Evolutionary conservation across 192 early-diverging fungal species (phyloP).

Genomic region (Jimgerdemannia lactiflua): DNA sequence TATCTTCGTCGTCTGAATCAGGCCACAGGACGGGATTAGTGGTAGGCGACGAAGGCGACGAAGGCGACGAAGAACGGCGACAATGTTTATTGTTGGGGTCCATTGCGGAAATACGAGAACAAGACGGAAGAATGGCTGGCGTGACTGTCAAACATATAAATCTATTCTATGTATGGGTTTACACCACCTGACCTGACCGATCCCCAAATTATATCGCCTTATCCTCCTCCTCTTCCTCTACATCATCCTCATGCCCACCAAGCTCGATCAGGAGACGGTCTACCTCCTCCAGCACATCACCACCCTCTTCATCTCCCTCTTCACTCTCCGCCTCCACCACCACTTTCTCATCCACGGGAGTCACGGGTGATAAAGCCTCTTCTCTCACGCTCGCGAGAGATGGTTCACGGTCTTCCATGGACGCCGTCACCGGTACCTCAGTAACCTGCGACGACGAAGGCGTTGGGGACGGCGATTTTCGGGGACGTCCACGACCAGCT

Average conservation of each 20-base stretch:
- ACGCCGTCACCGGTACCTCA: background rate
- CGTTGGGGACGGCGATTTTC: background rate
- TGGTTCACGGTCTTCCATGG: background rate
- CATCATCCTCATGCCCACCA: background rate
- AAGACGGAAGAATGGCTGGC: too few relatives aligned
- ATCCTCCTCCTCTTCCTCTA: background rate
- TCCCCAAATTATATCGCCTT: background rate
- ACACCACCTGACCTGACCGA: background rate
- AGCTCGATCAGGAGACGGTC: conserved; percentile 20
- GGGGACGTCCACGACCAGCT: conserved; percentile 23
- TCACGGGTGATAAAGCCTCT: conserved; percentile 9
- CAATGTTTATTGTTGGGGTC: too few relatives aligned
- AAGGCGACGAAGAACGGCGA: too few relatives aligned
- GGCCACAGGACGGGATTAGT: too few relatives aligned
- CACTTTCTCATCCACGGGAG: background rate
- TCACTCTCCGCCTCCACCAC: conserved; percentile 14
- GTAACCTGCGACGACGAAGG: conserved; percentile 3
- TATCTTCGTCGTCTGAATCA: too few relatives aligned
- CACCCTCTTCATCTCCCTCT: conserved; percentile 1
- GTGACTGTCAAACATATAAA: too few relatives aligned
- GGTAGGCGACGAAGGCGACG: too few relatives aligned
- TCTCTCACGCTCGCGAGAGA: background rate
- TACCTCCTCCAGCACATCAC: conserved; percentile 18
- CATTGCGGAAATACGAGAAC: too few relatives aligned
- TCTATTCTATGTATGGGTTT: too few relatives aligned